Evolutionary conservation across 78 protist species (phyloP), one percentile per base, ranked within the genome.

Genomic region (Dictyostelium intermedium): DNA sequence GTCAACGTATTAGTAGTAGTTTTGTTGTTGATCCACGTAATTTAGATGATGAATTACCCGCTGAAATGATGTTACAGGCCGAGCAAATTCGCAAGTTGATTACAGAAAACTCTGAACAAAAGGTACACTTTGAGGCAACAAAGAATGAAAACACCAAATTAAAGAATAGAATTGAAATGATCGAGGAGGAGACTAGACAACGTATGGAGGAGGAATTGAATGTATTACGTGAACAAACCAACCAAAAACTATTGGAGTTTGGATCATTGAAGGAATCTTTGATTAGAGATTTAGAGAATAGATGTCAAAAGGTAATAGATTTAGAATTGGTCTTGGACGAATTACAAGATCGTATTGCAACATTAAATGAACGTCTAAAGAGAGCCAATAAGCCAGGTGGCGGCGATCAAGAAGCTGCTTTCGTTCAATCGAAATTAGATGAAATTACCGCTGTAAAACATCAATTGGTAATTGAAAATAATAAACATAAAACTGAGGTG

Each of bases 291-390:
- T 23, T 93, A 11, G 92, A 93, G 37, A 85, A 84, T 69, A 20
- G 96, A 18, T 93, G 96, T 37, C 92, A 86, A 43, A 76, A 93
- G 72, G 96, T 93, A 7, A 93, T 93, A 9, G 96, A 93, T 63
- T 61, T 85, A 14, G 96, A 93, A 45, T 82, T 93, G 84, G 89
- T 66, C 1, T 43, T 85, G 37, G 92, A 78, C 13, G 96, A 93
- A 45, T 61, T 66, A 41, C 82, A 81, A 73, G 96, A 93, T 80
- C 32, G 94, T 30, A 69, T 50, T 1, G 87, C 82, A 3, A 89
- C 86, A 7, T 76, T 89, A 5, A 66, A 76, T 18, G 94, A 89
- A 32, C 56, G 94, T 43, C 47, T 89, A 27, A 89, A 89, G 56
- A 16, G 94, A 9, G 61, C 87, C 0, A 35, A 74, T 32, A 89